Conservation (phyloP, 768 basidiomycete species). For the Mycena rosella region DNA sequence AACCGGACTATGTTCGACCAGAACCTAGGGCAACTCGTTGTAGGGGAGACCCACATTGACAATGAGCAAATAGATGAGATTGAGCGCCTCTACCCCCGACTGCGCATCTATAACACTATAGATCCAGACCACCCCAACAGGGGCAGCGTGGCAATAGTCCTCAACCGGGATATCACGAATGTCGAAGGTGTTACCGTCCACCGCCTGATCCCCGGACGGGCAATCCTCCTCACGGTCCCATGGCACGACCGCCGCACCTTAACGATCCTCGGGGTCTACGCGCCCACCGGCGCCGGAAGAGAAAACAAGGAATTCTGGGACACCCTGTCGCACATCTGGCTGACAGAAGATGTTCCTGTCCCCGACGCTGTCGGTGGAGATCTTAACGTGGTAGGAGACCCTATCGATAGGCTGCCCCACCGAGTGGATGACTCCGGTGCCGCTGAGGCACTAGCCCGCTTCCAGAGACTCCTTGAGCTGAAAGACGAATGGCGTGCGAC, state of each 20-base stretch:
- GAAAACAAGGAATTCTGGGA: conserved; percentile 36
- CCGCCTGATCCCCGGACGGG: conserved; percentile 8
- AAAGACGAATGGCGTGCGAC: conserved; percentile 27
- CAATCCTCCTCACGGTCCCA: conserved; percentile 12
- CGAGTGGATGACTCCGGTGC: not conserved
- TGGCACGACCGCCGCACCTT: conserved; percentile 21
- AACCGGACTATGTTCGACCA: conserved; percentile 28
- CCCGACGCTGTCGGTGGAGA: conserved; percentile 27
- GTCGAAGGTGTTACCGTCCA: not conserved
- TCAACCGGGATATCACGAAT: conserved; percentile 36
- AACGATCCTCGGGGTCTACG: conserved; percentile 34
- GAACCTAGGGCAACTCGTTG: conserved; percentile 27
- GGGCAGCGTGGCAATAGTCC: conserved; percentile 30
- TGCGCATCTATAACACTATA: conserved; percentile 16
- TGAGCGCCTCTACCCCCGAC: not conserved
- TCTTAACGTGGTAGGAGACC: conserved; percentile 16
- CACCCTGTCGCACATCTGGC: not conserved
- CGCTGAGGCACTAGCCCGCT: not conserved
- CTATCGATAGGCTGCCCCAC: conserved; percentile 18
- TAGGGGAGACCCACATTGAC: conserved; percentile 37
- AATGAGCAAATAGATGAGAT: conserved; percentile 22
- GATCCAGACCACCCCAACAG: conserved; percentile 5
- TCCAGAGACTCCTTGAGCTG: not conserved
- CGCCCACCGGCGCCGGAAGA: conserved; percentile 28
- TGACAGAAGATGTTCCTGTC: not conserved